phyloP scores from a whole-genome alignment of 2,329 filamentous ascomycete species.

The Epichloe aotearoae region DNA sequence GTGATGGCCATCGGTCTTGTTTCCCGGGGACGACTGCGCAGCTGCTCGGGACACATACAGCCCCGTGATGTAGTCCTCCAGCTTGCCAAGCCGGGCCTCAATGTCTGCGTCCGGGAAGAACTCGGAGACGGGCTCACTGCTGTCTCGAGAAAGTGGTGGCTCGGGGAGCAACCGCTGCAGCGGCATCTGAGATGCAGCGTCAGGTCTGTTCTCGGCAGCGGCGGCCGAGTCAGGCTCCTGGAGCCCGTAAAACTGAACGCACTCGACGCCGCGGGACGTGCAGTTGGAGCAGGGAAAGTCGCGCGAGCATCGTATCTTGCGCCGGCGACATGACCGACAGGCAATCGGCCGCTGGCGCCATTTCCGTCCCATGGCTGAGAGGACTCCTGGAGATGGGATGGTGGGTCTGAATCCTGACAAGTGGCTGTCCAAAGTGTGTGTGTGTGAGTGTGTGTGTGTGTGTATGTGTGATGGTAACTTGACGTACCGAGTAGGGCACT shows the following conservation, averaged over 20 bases:
- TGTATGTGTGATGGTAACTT: no score
- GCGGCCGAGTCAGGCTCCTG: neutral
- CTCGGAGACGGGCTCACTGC: neutral
- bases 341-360: slow-evolving; percentile 19
- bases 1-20: neutral
- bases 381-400: neutral
- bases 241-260: slow-evolving; percentile 7
- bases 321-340: slow-evolving; percentile 18
- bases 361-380: slow-evolving; percentile 14
- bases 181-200: neutral
- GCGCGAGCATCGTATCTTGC: slow-evolving; percentile 20
- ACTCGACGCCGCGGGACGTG: slow-evolving; percentile 17
- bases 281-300: slow-evolving; percentile 21
- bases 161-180: neutral
- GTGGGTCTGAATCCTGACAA: neutral
- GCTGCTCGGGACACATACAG: neutral
- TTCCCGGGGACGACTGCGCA: neutral
- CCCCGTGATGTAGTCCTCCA: slow-evolving; percentile 1
- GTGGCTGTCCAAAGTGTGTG: no score
- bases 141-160: neutral
- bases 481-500: no score
- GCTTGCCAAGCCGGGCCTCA: neutral
- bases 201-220: neutral
- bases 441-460: no score
- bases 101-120: neutral